phyloP scores from a whole-genome alignment of 2,329 filamentous ascomycete species.

The Hypoxylon sp. region DNA sequence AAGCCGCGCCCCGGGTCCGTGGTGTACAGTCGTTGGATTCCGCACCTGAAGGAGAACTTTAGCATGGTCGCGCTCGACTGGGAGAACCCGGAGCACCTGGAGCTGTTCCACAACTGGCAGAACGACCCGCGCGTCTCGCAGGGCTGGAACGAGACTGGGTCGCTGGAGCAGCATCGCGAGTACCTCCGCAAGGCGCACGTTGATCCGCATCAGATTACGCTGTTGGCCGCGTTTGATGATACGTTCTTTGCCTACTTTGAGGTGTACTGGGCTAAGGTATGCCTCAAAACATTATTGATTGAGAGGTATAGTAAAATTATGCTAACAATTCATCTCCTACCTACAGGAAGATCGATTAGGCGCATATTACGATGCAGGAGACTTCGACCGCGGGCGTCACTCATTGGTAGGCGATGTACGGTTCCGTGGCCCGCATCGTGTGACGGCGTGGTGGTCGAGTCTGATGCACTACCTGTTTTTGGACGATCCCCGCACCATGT shows the following conservation, averaged over 20 bases:
- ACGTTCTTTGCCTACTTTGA: slow-evolving; percentile 83
- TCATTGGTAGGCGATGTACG: slow-evolving; percentile 71
- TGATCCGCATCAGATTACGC: slow-evolving; percentile 79
- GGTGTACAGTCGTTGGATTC: slow-evolving; percentile 84
- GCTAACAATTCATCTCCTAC: slow-evolving; percentile 10
- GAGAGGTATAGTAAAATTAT: neutral
- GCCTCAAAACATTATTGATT: slow-evolving; percentile 26
- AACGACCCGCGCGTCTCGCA: slow-evolving; percentile 86
- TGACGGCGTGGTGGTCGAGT: slow-evolving; percentile 73
- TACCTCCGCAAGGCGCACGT: slow-evolving; percentile 78
- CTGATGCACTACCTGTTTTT: slow-evolving; percentile 75
- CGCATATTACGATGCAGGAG: slow-evolving; percentile 68
- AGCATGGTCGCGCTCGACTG: slow-evolving; percentile 83
- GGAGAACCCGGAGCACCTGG: slow-evolving; percentile 73
- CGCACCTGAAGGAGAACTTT: slow-evolving; percentile 81
- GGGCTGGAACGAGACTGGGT: slow-evolving; percentile 85
- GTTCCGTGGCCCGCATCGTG: slow-evolving; percentile 73
- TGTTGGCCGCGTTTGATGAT: slow-evolving; percentile 80
- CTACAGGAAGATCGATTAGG: slow-evolving; percentile 69
- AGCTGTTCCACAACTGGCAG: slow-evolving; percentile 84
- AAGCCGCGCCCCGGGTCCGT: slow-evolving; percentile 80
- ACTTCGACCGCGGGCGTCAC: slow-evolving; percentile 72
- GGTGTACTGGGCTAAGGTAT: slow-evolving; percentile 79
- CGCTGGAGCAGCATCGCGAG: slow-evolving; percentile 79
- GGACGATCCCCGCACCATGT: slow-evolving; percentile 71